Base-by-base conservation (phyloP, 306 rosid species). In the Pterocarpus macrocarpus region DNA sequence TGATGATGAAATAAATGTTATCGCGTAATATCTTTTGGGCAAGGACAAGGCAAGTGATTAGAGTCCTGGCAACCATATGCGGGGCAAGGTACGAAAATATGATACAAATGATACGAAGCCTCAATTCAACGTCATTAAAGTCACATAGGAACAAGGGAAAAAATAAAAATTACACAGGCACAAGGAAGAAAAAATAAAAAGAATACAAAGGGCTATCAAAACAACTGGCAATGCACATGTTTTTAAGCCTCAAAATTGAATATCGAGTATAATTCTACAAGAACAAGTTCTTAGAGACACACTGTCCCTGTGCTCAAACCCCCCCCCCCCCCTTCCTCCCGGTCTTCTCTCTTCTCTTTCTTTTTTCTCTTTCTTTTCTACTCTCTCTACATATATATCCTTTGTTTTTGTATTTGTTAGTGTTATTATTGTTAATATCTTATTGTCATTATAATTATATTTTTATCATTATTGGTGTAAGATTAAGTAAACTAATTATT, bases 171-270 rank as follows among this genome's bases (percentile, higher is more conserved):
- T 38, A 4, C 4, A 4, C 5, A 43, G 47, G 47, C 6, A 43
- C 39, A 70, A 14, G n/a, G 4, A 45, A 70, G 34, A 38, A 39
- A 43, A 59, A 16, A n/a, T n/a, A n/a, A 56, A 49, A 66, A 6
- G 1, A 57, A 36, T 13, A 61, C 47, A 1, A 30, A 41, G 66
- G 36, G 28, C 43, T 10, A 39, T 17, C 9, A 57, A 7, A 39
- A 30, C 64, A 82, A 45, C 43, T 53, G 44, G 33, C 16, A 58
- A 39, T 68, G 43, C 56, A 72, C 75, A 69, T 73, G 63, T 59
- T 52, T 76, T 14, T n/a, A 55, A 14, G 90, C 97, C 89, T 88
- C 96, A 92, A 91, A 90, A 90, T 84, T 84, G 89, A 84, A 62
- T 73, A 75, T 83, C 84, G 66, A 84, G 79, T 73, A 64, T 55